Conservation (phyloP, 257 asterid species). For the Capsicum chinense region DNA sequence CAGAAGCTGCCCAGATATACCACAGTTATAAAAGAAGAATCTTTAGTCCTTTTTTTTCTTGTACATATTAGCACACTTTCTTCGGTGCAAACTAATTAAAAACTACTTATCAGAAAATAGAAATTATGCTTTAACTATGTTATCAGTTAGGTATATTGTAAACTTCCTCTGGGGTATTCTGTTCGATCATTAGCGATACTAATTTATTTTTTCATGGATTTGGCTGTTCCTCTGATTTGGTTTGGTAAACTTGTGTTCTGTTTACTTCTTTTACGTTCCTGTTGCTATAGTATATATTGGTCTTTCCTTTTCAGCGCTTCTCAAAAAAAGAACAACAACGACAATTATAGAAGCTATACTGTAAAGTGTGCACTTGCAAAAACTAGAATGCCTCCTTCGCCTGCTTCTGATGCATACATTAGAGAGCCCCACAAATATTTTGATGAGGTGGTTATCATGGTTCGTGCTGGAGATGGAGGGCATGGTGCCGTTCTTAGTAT, state of each 20-base stretch:
- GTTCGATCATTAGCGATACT: not conserved
- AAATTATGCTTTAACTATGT: not conserved
- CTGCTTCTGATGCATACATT: slow-evolving; percentile 55
- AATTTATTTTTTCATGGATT: not conserved
- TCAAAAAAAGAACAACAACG: slow-evolving; percentile 34
- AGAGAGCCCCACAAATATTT: slow-evolving; percentile 85
- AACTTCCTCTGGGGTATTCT: not conserved
- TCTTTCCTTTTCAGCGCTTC: slow-evolving; percentile 32
- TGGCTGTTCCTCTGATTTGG: not conserved
- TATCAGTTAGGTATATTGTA: not conserved
- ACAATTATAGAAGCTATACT: slow-evolving; percentile 34
- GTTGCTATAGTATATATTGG: slow-evolving; percentile 17
- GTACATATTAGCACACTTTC: not conserved
- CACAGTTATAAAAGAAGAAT: not conserved
- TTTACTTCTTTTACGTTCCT: not conserved
- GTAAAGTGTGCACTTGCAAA: slow-evolving; percentile 50
- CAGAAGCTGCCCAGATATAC: not conserved
- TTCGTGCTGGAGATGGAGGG: slow-evolving; percentile 96
- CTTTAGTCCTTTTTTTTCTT: not conserved
- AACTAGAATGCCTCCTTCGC: slow-evolving; percentile 57
- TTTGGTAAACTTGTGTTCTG: not conserved
- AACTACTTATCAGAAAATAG: not conserved
- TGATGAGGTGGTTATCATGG: slow-evolving; percentile 79
- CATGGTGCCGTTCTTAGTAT: slow-evolving; percentile 76
- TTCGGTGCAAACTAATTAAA: not conserved